These are phyloP conservation scores for Lactifluus subvellereus DNA, from an alignment of 768 basidiomycete genomes.

Conservation along the genomic window DNA sequence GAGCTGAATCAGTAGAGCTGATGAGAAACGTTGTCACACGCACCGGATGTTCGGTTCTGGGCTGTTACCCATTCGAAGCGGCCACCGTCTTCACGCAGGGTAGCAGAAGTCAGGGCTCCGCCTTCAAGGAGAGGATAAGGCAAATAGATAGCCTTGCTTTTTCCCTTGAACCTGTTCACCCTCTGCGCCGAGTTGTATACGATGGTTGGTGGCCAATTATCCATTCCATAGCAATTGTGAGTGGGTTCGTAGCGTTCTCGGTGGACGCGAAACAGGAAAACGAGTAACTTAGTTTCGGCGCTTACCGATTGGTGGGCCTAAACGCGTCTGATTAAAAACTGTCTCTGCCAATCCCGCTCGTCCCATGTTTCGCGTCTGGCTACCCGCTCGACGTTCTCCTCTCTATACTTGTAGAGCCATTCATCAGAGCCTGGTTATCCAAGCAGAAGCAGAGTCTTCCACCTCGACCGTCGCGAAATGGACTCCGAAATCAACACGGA, in stretches of 20 bases:
- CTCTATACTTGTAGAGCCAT: constrained; percentile 37
- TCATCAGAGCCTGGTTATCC: constrained; percentile 38
- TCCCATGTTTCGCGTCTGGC: constrained; percentile 42
- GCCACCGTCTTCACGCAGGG: constrained; percentile 41
- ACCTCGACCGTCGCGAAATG: constrained; percentile 47
- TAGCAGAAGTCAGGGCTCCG: constrained; percentile 52
- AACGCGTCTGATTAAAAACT: not conserved
- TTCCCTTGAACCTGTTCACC: constrained; percentile 30
- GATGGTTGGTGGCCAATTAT: constrained; percentile 15
- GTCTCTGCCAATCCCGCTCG: not conserved
- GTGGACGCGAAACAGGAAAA: not conserved
- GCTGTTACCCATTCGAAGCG: constrained; percentile 50
- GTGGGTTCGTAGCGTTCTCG: no score
- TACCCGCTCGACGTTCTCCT: constrained; percentile 37
- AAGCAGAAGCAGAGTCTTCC: constrained; percentile 31
- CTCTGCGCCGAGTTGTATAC: constrained; percentile 1
- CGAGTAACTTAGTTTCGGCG: no score
- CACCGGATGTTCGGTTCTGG: constrained; percentile 23
- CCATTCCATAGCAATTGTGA: constrained; percentile 17
- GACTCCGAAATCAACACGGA: constrained; percentile 80
- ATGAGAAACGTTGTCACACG: not conserved
- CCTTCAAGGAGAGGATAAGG: constrained; percentile 51
- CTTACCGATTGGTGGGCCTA: not conserved
- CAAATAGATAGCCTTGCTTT: constrained; percentile 29
- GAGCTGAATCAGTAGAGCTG: constrained; percentile 11